phyloP scores from a whole-genome alignment of 768 basidiomycete genomes.

The Trametes cingulata region DNA sequence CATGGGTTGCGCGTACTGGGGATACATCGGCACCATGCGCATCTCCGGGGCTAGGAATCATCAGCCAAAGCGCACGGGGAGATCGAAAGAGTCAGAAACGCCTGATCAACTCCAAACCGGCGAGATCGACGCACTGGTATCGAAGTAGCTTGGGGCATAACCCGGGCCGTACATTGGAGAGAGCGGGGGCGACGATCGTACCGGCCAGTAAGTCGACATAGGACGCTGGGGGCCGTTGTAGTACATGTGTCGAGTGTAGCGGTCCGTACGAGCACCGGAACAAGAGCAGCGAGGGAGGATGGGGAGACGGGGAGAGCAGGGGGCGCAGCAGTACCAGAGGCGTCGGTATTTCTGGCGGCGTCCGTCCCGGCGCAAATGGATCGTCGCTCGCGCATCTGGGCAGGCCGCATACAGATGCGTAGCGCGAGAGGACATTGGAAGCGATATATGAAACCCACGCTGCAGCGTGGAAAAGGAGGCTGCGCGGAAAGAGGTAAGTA shows the following conservation, averaged over 20 bases:
- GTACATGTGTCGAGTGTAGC: constrained; percentile 21
- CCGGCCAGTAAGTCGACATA: constrained; percentile 26
- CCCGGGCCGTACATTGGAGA: constrained; percentile 24
- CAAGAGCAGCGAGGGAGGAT: neutral
- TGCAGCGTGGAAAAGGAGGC: constrained; percentile 23
- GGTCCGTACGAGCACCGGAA: neutral
- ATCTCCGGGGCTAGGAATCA: constrained; percentile 28
- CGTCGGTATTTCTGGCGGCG: constrained; percentile 24
- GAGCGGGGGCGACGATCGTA: constrained; percentile 22
- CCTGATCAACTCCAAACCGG: neutral
- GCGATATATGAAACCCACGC: constrained; percentile 31
- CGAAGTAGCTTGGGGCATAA: constrained; percentile 26
- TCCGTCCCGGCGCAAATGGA: neutral
- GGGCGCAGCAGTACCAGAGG: constrained; percentile 2
- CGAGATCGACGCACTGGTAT: constrained; percentile 21
- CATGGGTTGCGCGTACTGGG: constrained; percentile 28
- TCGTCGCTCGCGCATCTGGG: constrained; percentile 18
- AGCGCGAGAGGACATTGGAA: constrained; percentile 10
- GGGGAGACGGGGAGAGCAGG: constrained; percentile 9
- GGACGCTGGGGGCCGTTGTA: constrained; percentile 26
- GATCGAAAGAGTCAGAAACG: neutral
- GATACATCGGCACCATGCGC: constrained; percentile 26
- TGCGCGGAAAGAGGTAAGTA: constrained; percentile 17
- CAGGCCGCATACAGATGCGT: constrained; percentile 11
- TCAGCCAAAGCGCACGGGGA: neutral